Evolutionary conservation across 805 yeast genomes (phyloP), one percentile per base, ranked within the genome.

Genomic region (Kuraishia hungarica): DNA sequence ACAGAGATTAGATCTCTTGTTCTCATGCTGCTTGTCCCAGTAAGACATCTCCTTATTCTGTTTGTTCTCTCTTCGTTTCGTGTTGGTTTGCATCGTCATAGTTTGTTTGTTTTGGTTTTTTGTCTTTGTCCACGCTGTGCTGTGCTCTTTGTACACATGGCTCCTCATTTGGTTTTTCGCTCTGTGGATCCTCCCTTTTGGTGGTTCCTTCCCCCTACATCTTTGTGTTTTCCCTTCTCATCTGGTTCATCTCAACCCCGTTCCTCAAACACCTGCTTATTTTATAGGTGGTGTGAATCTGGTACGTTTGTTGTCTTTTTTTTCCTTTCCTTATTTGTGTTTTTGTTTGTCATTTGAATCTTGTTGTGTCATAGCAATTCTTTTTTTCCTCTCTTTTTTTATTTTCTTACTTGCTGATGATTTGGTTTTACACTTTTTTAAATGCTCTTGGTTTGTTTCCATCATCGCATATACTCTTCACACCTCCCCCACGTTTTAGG

Each of bases 321-420:
- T 15, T 13, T 35, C n/a, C 10, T 35, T 13, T 35, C 43, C n/a
- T 39, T 49, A 17, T n/a, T 19, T 17, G 28, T 26, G 19, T 51
- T 51, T 47, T 51, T 48, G n/a, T 22, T 39, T 53, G 5, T 26
- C 29, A 26, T 5, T 26, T 26, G 5, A 10, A 26, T 6, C 29
- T 10, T 10, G 10, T 26, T 26, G 29, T 26, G 29, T 35, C 17
- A 35, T 35, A 7, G 43, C n/a, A 13, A 13, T 35, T 13, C 11
- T 7, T 35, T 35, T 35, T 17, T 35, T 13, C n/a, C 29, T 13
- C 15, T 35, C 17, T 35, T 39, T 49, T 17, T 17, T n/a, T 15
- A 35, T 24, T 22, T 51, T 51, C 35, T 51, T 46, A n/a, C 26
- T 48, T 53, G 50, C 47, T 28, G 35, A 23, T 53, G 48, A 39